Base-by-base conservation (phyloP, 2,329 filamentous ascomycete genomes). In the Cladosporium sp. region DNA sequence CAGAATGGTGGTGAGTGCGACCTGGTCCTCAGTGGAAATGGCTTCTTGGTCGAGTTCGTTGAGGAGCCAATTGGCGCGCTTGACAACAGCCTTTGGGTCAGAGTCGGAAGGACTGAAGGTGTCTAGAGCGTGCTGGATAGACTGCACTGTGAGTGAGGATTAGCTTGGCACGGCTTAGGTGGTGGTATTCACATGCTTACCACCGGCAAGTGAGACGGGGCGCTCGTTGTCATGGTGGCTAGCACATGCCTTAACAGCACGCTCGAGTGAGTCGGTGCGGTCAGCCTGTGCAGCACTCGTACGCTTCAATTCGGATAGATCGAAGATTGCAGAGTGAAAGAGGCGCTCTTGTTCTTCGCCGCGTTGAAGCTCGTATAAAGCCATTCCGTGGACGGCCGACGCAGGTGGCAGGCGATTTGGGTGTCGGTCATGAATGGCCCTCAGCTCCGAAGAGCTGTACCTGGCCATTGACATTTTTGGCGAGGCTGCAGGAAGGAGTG, bases 301-400 rank as follows among this genome's bases (percentile, higher is more conserved):
- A 8, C 68, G 56, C 28, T 68, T 68, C 16, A 63, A 37, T 44
- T 50, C 49, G 12, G 71, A 67, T 8, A 70, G 65, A 8, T 67
- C 56, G 66, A 73, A 70, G 67, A 74, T 70, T 23, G 68, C 64
- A n/a, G 62, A 57, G 21, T 72, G 64, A 55, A 75, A 73, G 10
- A 75, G 70, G n/a, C 64, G 59, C 64, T 75, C 71, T 29, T 65
- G 37, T 28, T 74, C 72, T 23, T 68, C 68, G 55, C 71, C 46
- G 29, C 73, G 72, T 35, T 71, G 67, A 44, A 73, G 63, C 65
- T 75, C 73, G 64, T 75, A 75, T 55, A 70, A 50, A 33, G 71
- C 71, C 72, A 75, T 75, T 23, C 68, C 69, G 26, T 72, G 67
- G 3, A 73, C 58, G 16, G 70, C 65, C 33, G 68, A 69, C 3